Conservation (phyloP, 1,284 basidiomycete species). For the Limonomyces culmigenus region DNA sequence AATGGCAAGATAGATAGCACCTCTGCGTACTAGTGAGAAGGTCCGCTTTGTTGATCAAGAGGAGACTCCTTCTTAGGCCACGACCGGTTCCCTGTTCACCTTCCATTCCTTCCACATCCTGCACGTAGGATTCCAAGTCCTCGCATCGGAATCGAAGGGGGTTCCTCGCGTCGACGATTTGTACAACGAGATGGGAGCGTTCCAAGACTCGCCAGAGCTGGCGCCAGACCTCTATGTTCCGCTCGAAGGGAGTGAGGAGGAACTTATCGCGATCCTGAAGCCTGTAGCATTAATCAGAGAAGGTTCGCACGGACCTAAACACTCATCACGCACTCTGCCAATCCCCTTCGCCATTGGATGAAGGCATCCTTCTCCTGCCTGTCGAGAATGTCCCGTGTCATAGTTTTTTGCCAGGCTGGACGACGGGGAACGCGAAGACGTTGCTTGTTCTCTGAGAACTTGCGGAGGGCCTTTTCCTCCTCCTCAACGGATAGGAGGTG, state of each 20-base stretch:
- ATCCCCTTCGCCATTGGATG: constrained; percentile 76
- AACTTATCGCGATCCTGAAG: constrained; percentile 69
- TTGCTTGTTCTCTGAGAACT: constrained; percentile 54
- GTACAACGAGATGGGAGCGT: constrained; percentile 84
- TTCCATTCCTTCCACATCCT: constrained; percentile 60
- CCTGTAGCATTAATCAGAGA: too few relatives aligned
- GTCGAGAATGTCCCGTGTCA: constrained; percentile 67
- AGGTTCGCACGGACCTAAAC: too few relatives aligned
- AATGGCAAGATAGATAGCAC: constrained; percentile 23
- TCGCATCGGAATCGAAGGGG: constrained; percentile 83
- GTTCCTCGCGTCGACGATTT: constrained; percentile 93
- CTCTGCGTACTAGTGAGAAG: constrained; percentile 79
- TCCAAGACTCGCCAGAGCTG: constrained; percentile 93
- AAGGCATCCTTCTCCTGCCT: constrained; percentile 79
- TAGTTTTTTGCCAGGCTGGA: constrained; percentile 72
- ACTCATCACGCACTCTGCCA: constrained; percentile 58
- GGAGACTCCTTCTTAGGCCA: constrained; percentile 56
- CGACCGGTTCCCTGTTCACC: constrained; percentile 59
- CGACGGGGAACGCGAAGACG: constrained; percentile 72
- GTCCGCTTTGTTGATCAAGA: constrained; percentile 96
- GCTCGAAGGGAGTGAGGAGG: constrained; percentile 86
- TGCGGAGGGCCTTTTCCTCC: constrained; percentile 63
- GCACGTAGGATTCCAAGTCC: constrained; percentile 80
- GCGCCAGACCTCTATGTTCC: constrained; percentile 93
- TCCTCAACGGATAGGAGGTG: constrained; percentile 74